These are phyloP conservation scores for Bimuria novae-zelandiae DNA, from an alignment of 2,329 filamentous ascomycete species.

Conservation along the genomic window DNA sequence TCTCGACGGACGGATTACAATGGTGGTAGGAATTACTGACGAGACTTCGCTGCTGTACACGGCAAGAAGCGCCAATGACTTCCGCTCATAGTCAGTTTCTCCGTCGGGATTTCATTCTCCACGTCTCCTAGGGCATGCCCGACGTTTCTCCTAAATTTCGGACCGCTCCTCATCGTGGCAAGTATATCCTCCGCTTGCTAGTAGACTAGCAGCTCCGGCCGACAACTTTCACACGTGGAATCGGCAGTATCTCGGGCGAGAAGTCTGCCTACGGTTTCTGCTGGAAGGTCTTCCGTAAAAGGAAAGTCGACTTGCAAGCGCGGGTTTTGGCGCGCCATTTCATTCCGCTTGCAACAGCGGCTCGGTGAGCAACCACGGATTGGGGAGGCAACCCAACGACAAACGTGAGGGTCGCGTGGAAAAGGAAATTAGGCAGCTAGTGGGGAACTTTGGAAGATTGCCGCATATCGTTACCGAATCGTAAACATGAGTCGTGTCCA, in stretches of 20 bases:
- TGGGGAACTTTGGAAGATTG: constrained; percentile 6
- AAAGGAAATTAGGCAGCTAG: constrained; percentile 8
- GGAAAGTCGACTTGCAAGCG: not conserved
- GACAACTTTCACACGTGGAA: not conserved
- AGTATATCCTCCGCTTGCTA: no score
- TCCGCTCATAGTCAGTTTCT: no score
- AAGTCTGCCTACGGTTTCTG: not conserved
- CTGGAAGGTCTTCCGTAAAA: not conserved
- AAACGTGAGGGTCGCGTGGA: not conserved
- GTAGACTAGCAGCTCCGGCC: no score
- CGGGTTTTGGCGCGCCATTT: not conserved
- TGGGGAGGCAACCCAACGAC: not conserved
- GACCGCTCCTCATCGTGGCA: no score
- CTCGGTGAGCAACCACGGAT: not conserved
- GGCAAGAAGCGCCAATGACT: no score
- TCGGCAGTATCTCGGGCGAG: not conserved
- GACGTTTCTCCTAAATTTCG: no score
- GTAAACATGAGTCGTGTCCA: constrained; percentile 6
- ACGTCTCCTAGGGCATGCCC: no score
- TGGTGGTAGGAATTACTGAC: no score
- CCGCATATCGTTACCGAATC: not conserved
- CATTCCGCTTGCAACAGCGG: not conserved
- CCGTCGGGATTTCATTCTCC: no score
- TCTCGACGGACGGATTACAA: no score
- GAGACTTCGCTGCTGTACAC: no score